Evolutionary conservation across 75 land plant genomes (phyloP), one percentile per base, ranked within the genome.

Genomic region (Selaginella tamariscina): DNA sequence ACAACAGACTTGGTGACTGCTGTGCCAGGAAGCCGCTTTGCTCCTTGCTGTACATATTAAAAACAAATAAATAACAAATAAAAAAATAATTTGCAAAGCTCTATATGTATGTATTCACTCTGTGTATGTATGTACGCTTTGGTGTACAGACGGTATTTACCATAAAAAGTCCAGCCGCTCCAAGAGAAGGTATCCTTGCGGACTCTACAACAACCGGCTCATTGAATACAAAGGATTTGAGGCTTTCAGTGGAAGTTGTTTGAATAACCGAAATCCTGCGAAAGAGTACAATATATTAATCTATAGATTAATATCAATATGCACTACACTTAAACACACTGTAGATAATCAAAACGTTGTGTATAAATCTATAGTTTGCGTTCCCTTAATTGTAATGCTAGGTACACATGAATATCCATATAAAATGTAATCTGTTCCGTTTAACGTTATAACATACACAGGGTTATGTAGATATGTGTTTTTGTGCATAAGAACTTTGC

Each of bases 1-100:
- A 93, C 96, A 65, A 93, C 98, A 56, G 98, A 93, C 75, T 89
- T 89, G 32, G 98, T 93, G 27, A 93, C 96, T 33, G 98, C 95
- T 31, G 91, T 86, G 30, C 98, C 96, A 27, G 98, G 98, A 84
- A 93, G 82, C 66, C 96, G 77, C 80, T 87, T 89, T 65, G 85
- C 74, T 30, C 98, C 98, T 89, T 93, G 96, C 96, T 93, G 91
- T 69, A 83, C 29, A 33, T n/a, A n/a, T n/a, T n/a, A n/a, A n/a
- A n/a, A n/a, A n/a, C 9, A 27, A 2, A 68, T n/a, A 28, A 29
- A 11, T 73, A 24, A 24, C 59, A 69, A 15, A 73, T 26, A 49
- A 71, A 27, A 11, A 63, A 23, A 1, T 1, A 30, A 71, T 27
- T n/a, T 60, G 39, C 60, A 44, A 33, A 32, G 22, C 2, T 56